A percentile compares a stretch with the other conserved stretches of the same genome.
Evolutionary conservation across 73 alveolate species (phyloP).

Genomic region (Paramecium tetraurelia): DNA sequence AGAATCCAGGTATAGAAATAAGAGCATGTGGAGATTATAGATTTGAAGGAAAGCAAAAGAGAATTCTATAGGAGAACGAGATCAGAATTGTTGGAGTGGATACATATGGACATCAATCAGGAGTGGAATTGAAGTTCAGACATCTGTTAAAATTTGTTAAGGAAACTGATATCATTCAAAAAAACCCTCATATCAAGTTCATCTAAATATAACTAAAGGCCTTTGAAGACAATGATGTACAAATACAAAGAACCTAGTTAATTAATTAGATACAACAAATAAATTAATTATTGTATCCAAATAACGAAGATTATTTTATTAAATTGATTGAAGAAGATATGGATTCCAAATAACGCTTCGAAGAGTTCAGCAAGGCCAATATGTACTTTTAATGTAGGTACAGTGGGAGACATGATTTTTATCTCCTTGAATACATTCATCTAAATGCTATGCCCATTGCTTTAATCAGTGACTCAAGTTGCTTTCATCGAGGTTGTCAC

Average conservation of each 20-base stretch:
- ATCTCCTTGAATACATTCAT: slow-evolving; percentile 8
- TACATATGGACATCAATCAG: slow-evolving; percentile 40
- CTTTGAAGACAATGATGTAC: not conserved
- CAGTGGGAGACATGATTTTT: slow-evolving; percentile 51
- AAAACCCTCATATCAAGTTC: not conserved
- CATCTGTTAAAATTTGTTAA: not conserved
- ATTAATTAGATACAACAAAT: not conserved
- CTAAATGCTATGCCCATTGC: slow-evolving; percentile 18
- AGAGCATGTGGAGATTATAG: not conserved
- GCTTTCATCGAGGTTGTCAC: slow-evolving; percentile 34
- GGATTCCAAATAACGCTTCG: not conserved
- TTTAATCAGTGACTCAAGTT: slow-evolving; percentile 31
- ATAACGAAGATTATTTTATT: not conserved
- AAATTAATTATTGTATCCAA: not conserved
- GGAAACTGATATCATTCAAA: slow-evolving; percentile 12
- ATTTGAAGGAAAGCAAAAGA: not conserved
- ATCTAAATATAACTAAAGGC: not conserved
- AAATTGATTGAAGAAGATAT: slow-evolving; percentile 25
- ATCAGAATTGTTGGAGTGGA: slow-evolving; percentile 33
- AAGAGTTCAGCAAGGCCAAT: not conserved
- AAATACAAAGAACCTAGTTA: not conserved
- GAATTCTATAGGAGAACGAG: not conserved
- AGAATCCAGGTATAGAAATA: not conserved
- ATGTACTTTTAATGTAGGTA: not conserved
- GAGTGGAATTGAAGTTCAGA: slow-evolving; percentile 31